A percentile compares a stretch with the other conserved stretches of the same genome.
These are phyloP conservation scores for Candida saitoana DNA, from an alignment of 805 yeast species.

Conservation along the genomic window DNA sequence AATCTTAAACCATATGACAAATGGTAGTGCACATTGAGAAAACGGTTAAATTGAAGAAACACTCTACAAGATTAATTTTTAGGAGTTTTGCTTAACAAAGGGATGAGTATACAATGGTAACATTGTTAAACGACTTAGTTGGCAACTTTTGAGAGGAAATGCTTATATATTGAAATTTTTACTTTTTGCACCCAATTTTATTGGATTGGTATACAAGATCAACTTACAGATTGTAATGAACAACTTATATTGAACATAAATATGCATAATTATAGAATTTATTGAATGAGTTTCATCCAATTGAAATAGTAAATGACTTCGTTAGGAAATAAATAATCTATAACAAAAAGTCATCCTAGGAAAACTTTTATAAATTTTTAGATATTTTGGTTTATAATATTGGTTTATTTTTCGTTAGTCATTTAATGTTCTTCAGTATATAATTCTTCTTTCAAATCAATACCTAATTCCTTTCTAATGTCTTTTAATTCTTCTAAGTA, in stretches of 20 bases:
- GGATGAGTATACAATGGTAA: no score
- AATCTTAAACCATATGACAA: no score
- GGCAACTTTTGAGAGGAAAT: no score
- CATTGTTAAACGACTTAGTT: no score
- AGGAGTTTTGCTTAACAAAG: no score
- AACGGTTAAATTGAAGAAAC: no score
- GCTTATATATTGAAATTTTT: no score
- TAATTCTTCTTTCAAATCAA: conserved; percentile 88
- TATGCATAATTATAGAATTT: not conserved
- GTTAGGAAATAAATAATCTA: conserved; percentile 5
- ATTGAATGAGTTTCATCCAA: not conserved
- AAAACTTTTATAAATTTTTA: not conserved
- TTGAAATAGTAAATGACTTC: conserved; percentile 2
- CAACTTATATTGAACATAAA: not conserved
- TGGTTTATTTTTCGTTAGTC: not conserved
- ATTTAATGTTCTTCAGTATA: conserved; percentile 36
- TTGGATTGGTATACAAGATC: not conserved
- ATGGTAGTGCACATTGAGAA: no score
- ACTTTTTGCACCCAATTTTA: not conserved
- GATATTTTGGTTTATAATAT: not conserved
- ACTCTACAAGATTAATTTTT: no score
- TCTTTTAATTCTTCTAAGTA: conserved; percentile 93
- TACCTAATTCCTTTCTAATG: conserved; percentile 86
- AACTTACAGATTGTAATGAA: not conserved
- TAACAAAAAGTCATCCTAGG: not conserved